Base-by-base conservation (phyloP, 352 stramenopile genomes). In the Pythium plurisporium region DNA sequence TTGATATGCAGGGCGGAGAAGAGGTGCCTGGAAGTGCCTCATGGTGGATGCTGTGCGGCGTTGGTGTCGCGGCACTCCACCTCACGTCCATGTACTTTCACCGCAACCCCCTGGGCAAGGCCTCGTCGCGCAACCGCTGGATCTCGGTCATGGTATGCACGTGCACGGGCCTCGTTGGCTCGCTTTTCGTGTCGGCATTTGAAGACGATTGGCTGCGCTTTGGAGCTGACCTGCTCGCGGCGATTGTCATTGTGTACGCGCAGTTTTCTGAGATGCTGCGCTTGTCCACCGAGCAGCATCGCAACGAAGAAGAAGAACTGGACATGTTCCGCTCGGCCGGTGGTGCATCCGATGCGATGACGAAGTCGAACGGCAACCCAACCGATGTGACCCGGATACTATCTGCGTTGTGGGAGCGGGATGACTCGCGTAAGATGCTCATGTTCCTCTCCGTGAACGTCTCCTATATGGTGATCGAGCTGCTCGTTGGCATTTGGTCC, bases 391-490 rank as follows among this genome's bases (percentile, higher is more conserved):
- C 55, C 9, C 41, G 43, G 2, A 70, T 91, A 22, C 22, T 86
- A 12, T 31, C 50, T 19, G 67, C 80, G 22, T 59, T 91, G 2
- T 89, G 78, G 79, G 52, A 52, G 12, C 69, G 72, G 44, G 73
- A 78, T 15, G 70, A 85, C 47, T 93, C 83, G 27, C 79, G 75
- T 27, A 87, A 86, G 45, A 91, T 92, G 59, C 67, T 94, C 17
- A 74, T 93, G 34, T 96, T 94, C 55, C 64, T 90, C 29, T 86
- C 71, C 9, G 72, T 89, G 29, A 91, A 91, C 60, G 68, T 93
- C 36, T 72, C 67, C 44, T 95, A 93, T 67, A 96, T 96, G 87
- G 82, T 95, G 43, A 72, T 96, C 27, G 87, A 96, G 46, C 71
- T 96, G 22, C 72, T 72, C 8, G 87, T 94, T 9, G 87, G 85